Percentiles rank a stretch among this genome's conserved stretches.
These are phyloP conservation scores for Trametes meyenii DNA, from an alignment of 768 basidiomycete species.

Conservation along the genomic window DNA sequence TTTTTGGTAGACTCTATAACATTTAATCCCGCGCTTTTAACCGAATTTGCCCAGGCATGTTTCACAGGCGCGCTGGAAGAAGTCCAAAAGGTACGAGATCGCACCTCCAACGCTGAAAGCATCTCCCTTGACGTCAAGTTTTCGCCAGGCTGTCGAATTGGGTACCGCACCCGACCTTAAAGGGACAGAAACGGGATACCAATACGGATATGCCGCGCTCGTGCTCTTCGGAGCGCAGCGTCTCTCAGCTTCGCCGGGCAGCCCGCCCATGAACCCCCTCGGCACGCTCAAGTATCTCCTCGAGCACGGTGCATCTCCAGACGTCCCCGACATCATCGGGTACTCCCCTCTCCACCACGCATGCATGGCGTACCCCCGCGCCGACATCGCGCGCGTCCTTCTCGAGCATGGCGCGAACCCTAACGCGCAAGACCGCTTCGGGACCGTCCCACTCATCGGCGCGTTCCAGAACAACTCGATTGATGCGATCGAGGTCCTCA, in stretches of 20 bases:
- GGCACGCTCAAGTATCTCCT: constrained; percentile 48
- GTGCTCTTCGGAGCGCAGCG: constrained; percentile 26
- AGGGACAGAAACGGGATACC: constrained; percentile 24
- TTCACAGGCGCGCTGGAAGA: constrained; percentile 9
- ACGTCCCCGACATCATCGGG: constrained; percentile 49
- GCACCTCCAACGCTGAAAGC: neutral
- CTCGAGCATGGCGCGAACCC: constrained; percentile 51
- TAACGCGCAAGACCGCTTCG: constrained; percentile 52
- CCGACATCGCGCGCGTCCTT: constrained; percentile 42
- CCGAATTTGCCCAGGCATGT: constrained; percentile 16
- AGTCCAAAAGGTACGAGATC: constrained; percentile 5
- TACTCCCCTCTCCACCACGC: constrained; percentile 54
- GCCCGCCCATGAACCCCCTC: constrained; percentile 28
- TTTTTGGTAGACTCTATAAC: neutral
- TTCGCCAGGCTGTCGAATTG: constrained; percentile 14
- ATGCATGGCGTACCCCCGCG: constrained; percentile 35
- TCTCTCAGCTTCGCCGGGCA: neutral
- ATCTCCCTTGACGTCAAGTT: neutral
- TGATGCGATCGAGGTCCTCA: constrained; percentile 44
- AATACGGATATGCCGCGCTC: constrained; percentile 24
- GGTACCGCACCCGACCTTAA: constrained; percentile 23
- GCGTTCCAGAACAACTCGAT: constrained; percentile 15
- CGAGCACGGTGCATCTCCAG: constrained; percentile 41
- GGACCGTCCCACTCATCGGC: constrained; percentile 43
- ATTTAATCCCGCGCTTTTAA: constrained; percentile 6